Evolutionary conservation across 192 early-diverging fungal genomes (phyloP), one percentile per base, ranked within the genome.

Genomic region (Coemansia sp.): DNA sequence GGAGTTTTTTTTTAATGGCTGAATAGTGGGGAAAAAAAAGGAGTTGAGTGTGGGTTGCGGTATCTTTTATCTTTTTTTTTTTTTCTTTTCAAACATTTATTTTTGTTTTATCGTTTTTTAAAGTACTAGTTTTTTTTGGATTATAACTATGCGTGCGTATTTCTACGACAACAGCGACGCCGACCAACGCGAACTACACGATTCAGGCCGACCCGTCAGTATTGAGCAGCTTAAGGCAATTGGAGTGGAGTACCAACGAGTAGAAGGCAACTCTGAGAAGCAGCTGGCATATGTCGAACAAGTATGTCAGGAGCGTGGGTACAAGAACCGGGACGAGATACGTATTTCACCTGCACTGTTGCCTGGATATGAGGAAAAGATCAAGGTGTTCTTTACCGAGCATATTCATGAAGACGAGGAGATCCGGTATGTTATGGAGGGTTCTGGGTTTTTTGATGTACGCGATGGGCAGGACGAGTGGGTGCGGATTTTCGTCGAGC

Each of bases 331-430:
- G 33, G 96, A 98, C 77, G 81, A 88, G 90, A 93, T 98, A 64
- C 85, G 83, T 43, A 92, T 97, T 56, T 92, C 93, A 60, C 89
- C 88, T 45, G 87, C 89, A 17, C 88, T 83, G 58, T 84, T 99
- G 53, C 91, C 91, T 45, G 89, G 90, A 68, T 99, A 97, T 76
- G 96, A 98, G 59, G 90, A 87, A 35, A 97, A 95, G 79, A 87
- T 99, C 67, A 95, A 96, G 85, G 91, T 76, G 9, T 98, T 98
- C 70, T 97, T 94, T 74, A 85, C 88, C 34, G 96, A 97, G 88
- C 95, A 98, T 75, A 85, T 96, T 61, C 96, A 98, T 78, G 95
- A 96, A 64, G 96, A 97, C 68, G 97, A 99, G 85, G 96, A 99
- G 79, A 99, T 99, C 69, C 90, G 97, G 33, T 98, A 84, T 72